A percentile compares a stretch with the other conserved stretches of the same genome.
Conservation (phyloP, 306 rosid species). For the Boehmeria nivea region DNA sequence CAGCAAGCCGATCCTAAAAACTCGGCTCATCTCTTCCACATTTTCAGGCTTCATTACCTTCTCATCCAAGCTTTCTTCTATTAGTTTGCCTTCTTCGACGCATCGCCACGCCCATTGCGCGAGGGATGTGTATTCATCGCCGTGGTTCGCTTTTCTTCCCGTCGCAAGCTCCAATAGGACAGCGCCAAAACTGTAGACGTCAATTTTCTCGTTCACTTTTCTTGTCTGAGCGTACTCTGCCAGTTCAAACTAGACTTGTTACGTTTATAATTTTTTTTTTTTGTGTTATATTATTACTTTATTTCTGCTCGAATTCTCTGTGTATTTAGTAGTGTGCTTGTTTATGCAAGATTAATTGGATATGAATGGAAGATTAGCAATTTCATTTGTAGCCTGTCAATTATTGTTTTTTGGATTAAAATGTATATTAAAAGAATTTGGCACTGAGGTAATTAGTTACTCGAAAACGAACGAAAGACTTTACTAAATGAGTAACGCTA, state of each 20-base stretch:
- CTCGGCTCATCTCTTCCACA: conserved; percentile 44
- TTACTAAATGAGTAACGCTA: too few relatives aligned
- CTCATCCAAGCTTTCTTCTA: conserved; percentile 48
- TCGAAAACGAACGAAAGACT: too few relatives aligned
- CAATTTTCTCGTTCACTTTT: conserved; percentile 64
- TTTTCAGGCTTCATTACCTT: conserved; percentile 40
- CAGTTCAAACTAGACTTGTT: not conserved
- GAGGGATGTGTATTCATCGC: conserved; percentile 58
- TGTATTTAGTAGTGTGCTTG: too few relatives aligned
- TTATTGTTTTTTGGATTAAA: too few relatives aligned
- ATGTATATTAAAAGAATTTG: too few relatives aligned
- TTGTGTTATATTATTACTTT: too few relatives aligned
- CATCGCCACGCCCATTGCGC: conserved; percentile 59
- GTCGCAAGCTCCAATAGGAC: conserved; percentile 61
- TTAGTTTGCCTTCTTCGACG: conserved; percentile 27
- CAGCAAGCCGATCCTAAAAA: conserved; percentile 55
- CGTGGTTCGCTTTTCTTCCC: conserved; percentile 53
- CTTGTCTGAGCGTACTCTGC: conserved; percentile 65
- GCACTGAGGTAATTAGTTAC: too few relatives aligned
- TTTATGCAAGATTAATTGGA: too few relatives aligned
- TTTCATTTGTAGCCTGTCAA: too few relatives aligned
- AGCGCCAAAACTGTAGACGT: conserved; percentile 71
- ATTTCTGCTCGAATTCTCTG: too few relatives aligned
- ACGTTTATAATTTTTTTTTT: too few relatives aligned
- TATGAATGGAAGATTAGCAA: too few relatives aligned